Evolutionary conservation across 345 rosid genomes (phyloP).

Genomic region (Salix exigua): DNA sequence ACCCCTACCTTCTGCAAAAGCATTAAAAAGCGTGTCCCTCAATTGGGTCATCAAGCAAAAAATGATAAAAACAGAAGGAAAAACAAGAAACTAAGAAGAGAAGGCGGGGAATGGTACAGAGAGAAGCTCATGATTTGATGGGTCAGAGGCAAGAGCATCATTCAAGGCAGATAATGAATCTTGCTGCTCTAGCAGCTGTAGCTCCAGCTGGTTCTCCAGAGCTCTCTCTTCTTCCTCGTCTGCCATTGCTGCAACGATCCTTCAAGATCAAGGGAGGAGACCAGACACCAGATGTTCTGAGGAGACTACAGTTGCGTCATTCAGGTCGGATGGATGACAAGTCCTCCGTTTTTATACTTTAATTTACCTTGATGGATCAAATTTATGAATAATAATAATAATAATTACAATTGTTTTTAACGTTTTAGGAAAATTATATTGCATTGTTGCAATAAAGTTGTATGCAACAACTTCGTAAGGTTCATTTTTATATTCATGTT

Average conservation of each 20-base stretch:
- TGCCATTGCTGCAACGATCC: constrained; percentile 38
- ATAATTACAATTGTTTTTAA: too few relatives aligned
- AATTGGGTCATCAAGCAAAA: neutral
- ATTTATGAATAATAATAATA: too few relatives aligned
- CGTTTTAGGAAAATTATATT: too few relatives aligned
- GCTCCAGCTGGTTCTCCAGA: constrained; percentile 70
- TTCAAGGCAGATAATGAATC: constrained; percentile 65
- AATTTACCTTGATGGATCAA: too few relatives aligned
- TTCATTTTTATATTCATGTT: too few relatives aligned
- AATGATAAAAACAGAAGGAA: neutral
- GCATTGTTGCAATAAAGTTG: too few relatives aligned
- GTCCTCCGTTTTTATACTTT: too few relatives aligned
- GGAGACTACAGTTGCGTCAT: too few relatives aligned
- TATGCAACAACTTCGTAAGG: too few relatives aligned
- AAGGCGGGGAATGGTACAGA: constrained; percentile 34
- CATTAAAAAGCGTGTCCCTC: constrained; percentile 8
- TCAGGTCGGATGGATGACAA: too few relatives aligned
- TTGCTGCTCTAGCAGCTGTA: constrained; percentile 62
- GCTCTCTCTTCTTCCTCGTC: constrained; percentile 55
- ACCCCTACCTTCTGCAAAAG: neutral
- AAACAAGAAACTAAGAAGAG: neutral
- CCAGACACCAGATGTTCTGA: too few relatives aligned
- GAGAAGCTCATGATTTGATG: constrained; percentile 61
- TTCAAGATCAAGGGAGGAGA: too few relatives aligned
- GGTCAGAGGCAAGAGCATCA: constrained; percentile 68